These are phyloP conservation scores for Stachybotrys chartarum DNA, from an alignment of 2,329 filamentous ascomycete genomes.

Conservation along the genomic window DNA sequence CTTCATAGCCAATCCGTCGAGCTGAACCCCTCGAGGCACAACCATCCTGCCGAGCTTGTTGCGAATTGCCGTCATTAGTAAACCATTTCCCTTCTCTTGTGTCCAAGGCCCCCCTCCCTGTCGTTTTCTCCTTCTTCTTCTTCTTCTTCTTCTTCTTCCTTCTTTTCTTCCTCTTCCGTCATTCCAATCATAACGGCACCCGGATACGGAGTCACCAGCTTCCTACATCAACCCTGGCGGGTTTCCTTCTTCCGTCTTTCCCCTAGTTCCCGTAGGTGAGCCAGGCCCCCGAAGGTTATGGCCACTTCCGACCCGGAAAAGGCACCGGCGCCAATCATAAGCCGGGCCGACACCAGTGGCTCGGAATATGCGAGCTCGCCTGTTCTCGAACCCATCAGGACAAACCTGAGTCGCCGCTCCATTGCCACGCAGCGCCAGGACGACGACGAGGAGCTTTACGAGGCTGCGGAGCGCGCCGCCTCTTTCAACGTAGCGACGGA, in stretches of 20 bases:
- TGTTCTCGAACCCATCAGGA: slow-evolving; percentile 16
- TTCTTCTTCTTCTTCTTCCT: neutral
- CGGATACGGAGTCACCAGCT: neutral
- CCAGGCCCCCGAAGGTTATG: neutral
- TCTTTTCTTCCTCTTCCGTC: neutral
- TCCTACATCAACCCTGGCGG: no score
- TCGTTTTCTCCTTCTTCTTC: neutral
- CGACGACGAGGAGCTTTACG: slow-evolving; percentile 19
- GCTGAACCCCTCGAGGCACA: no score
- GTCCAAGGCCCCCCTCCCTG: neutral
- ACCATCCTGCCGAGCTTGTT: no score
- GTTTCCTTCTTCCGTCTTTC: no score
- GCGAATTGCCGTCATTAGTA: no score
- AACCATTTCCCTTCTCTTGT: neutral
- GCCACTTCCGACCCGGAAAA: neutral
- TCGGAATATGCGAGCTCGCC: slow-evolving; percentile 7
- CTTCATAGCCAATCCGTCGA: no score
- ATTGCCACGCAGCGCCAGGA: slow-evolving; percentile 7
- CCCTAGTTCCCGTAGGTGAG: no score
- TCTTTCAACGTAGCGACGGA: slow-evolving; percentile 30
- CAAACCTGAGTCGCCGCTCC: slow-evolving; percentile 10
- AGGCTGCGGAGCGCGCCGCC: slow-evolving; percentile 29
- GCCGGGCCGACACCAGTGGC: neutral
- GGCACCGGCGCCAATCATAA: neutral
- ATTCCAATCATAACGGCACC: neutral